phyloP scores from a whole-genome alignment of 495 filamentous ascomycete genomes.

The Letharia lupina region DNA sequence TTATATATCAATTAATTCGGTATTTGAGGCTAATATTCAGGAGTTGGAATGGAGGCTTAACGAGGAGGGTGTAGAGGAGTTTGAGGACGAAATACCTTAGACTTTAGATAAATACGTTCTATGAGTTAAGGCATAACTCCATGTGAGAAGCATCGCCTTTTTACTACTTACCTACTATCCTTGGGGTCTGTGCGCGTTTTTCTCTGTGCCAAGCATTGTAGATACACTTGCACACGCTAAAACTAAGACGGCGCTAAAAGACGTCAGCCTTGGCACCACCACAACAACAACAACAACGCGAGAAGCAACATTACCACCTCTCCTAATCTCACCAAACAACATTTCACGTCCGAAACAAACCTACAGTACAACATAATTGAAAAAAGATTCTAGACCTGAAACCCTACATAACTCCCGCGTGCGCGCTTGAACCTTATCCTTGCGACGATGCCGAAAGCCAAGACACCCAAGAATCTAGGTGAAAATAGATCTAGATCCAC shows the following conservation, averaged over 20 bases:
- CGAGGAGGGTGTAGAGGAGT: too few species aligned
- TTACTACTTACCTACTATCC: too few species aligned
- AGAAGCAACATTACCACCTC: neutral
- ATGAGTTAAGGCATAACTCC: too few species aligned
- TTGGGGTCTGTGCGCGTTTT: too few species aligned
- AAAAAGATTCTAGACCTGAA: neutral
- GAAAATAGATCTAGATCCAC: neutral
- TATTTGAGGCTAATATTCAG: too few species aligned
- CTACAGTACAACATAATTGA: neutral
- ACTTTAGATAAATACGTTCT: too few species aligned
- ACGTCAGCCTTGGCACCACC: neutral
- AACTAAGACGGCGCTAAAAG: neutral
- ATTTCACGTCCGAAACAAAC: neutral
- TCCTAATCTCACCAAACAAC: neutral
- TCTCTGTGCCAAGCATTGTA: too few species aligned
- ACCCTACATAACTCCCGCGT: neutral
- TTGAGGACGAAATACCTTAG: too few species aligned
- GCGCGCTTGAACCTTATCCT: neutral
- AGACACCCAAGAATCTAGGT: conserved; percentile 9
- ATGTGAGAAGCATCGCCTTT: too few species aligned
- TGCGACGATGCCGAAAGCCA: conserved; percentile 11
- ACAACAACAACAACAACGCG: neutral
- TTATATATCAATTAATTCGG: too few species aligned
- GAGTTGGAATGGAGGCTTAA: too few species aligned
- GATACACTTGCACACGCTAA: too few species aligned